Conservation (phyloP, 1,139 yeast genomes). For the Yamadazyma oceani region DNA sequence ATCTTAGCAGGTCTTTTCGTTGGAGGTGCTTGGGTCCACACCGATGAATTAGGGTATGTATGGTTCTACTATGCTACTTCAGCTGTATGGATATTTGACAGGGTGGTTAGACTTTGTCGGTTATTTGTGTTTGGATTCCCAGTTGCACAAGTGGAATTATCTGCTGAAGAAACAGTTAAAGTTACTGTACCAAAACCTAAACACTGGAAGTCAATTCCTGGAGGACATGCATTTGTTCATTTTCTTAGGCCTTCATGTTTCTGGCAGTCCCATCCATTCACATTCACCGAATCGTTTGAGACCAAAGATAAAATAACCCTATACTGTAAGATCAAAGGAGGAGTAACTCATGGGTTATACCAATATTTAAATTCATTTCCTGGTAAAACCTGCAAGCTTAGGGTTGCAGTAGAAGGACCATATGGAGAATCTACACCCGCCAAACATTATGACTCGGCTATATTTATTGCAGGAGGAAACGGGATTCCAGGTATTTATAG, state of each 20-base stretch:
- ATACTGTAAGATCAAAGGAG: conserved; percentile 38
- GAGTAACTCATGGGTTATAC: conserved; percentile 34
- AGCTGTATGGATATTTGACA: conserved; percentile 47
- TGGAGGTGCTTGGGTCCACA: conserved; percentile 45
- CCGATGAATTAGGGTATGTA: conserved; percentile 38
- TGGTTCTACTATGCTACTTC: conserved; percentile 38
- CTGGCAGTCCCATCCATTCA: conserved; percentile 49
- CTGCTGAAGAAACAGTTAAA: conserved; percentile 41
- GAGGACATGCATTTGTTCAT: conserved; percentile 53
- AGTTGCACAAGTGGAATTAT: conserved; percentile 30
- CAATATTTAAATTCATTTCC: conserved; percentile 29
- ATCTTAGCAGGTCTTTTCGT: conserved; percentile 40
- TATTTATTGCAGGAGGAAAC: conserved; percentile 43
- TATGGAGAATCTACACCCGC: conserved; percentile 38
- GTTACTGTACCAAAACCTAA: conserved; percentile 41
- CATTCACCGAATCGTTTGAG: conserved; percentile 28
- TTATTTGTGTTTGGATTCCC: conserved; percentile 41
- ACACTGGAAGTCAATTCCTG: conserved; percentile 45
- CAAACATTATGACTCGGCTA: conserved; percentile 30
- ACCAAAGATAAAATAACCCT: conserved; percentile 24
- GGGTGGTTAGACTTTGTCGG: conserved; percentile 37
- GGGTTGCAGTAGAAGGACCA: conserved; percentile 45
- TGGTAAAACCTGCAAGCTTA: conserved; percentile 23
- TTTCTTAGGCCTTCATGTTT: conserved; percentile 38
- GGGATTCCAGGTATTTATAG: conserved; percentile 45